These are phyloP conservation scores for Loxodes magnus DNA, from an alignment of 73 alveolate genomes.

Conservation along the genomic window DNA sequence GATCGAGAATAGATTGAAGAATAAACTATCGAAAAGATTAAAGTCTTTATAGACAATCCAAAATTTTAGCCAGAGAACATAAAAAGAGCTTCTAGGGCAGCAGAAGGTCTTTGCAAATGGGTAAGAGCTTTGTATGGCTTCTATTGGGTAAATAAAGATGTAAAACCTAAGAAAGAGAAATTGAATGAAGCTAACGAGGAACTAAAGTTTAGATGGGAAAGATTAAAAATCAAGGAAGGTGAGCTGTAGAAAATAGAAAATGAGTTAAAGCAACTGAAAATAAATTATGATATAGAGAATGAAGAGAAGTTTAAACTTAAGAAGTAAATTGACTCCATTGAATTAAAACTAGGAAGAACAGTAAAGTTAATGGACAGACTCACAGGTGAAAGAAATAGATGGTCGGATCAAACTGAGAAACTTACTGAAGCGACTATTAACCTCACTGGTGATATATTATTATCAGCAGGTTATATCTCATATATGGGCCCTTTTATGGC, in stretches of 20 bases:
- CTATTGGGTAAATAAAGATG: slow-evolving; percentile 73
- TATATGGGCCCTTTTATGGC: slow-evolving; percentile 92
- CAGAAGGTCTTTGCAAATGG: slow-evolving; percentile 78
- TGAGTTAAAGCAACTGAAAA: slow-evolving; percentile 53
- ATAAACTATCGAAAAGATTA: slow-evolving; percentile 42
- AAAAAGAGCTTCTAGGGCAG: slow-evolving; percentile 62
- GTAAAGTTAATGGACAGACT: slow-evolving; percentile 76
- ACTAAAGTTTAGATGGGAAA: slow-evolving; percentile 55
- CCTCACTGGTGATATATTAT: slow-evolving; percentile 83
- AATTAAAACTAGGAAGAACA: slow-evolving; percentile 79
- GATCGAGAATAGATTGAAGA: slow-evolving; percentile 59
- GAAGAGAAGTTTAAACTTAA: slow-evolving; percentile 21
- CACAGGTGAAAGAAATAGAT: slow-evolving; percentile 92
- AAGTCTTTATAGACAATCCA: slow-evolving; percentile 38
- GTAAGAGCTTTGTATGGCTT: slow-evolving; percentile 85
- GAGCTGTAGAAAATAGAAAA: slow-evolving; percentile 53
- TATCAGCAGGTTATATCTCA: slow-evolving; percentile 91
- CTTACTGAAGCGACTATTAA: slow-evolving; percentile 54
- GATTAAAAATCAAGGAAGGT: slow-evolving; percentile 66
- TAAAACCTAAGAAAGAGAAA: slow-evolving; percentile 74
- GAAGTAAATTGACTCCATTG: slow-evolving; percentile 48
- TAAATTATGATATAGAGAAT: slow-evolving; percentile 34
- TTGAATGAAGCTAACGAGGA: slow-evolving; percentile 52
- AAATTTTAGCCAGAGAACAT: slow-evolving; percentile 57
- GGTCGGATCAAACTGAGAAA: slow-evolving; percentile 58